phyloP scores from a whole-genome alignment of 768 basidiomycete genomes.

The Tulasnella sp. region DNA sequence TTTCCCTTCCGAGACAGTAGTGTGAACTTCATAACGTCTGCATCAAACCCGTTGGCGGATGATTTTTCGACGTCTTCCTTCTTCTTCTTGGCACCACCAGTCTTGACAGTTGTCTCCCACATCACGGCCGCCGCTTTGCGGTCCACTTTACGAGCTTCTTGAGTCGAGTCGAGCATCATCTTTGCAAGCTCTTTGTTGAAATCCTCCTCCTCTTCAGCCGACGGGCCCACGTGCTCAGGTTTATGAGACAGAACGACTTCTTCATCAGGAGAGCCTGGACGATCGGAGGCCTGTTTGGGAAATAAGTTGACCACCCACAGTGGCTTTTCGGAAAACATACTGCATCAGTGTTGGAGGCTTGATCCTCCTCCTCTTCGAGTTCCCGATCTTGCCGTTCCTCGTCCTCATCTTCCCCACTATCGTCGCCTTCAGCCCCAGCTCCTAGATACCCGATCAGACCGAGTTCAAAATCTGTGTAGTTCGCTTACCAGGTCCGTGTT shows the following conservation, averaged over 20 bases:
- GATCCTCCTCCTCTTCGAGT: slow-evolving; percentile 24
- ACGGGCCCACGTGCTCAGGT: slow-evolving; percentile 67
- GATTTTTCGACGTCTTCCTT: slow-evolving; percentile 39
- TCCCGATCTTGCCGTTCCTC: slow-evolving; percentile 42
- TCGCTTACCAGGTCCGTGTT: slow-evolving; percentile 48
- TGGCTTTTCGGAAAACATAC: background rate
- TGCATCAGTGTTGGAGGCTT: slow-evolving; percentile 24
- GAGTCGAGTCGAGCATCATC: slow-evolving; percentile 81
- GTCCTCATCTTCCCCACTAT: slow-evolving; percentile 42
- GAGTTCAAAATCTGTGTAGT: background rate
- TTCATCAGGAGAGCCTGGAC: slow-evolving; percentile 71
- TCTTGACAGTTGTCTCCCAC: slow-evolving; percentile 82
- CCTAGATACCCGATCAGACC: slow-evolving; percentile 32
- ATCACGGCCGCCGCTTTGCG: slow-evolving; percentile 78
- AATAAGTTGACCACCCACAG: background rate
- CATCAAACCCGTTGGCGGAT: slow-evolving; percentile 28
- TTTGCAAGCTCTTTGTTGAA: slow-evolving; percentile 95
- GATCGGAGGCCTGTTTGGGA: slow-evolving; percentile 47
- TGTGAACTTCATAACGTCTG: slow-evolving; percentile 77
- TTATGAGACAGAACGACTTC: slow-evolving; percentile 14
- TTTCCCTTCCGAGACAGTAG: slow-evolving; percentile 88
- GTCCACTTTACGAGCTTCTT: slow-evolving; percentile 77
- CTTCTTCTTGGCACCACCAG: slow-evolving; percentile 60
- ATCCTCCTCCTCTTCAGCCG: slow-evolving; percentile 84
- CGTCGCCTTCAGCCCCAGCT: slow-evolving; percentile 45